Evolutionary conservation across 1,139 yeast species (phyloP).

Genomic region (Groenewaldozyma sp.): DNA sequence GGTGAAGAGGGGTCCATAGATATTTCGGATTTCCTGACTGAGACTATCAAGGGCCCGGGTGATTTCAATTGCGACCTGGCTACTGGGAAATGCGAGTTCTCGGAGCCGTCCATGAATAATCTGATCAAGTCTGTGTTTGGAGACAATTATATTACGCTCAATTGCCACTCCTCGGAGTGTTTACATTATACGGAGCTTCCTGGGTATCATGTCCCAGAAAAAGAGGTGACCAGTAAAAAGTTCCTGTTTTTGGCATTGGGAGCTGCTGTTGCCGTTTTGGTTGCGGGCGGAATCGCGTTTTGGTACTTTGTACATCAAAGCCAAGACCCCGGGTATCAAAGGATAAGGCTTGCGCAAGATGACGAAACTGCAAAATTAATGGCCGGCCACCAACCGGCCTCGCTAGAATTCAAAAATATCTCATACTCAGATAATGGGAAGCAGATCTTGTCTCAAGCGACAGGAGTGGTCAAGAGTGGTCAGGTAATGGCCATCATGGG

Average conservation of each 20-base stretch:
- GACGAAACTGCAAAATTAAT: slow-evolving; percentile 29
- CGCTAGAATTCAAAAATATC: slow-evolving; percentile 65
- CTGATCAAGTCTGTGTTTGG: slow-evolving; percentile 86
- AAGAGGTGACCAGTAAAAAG: slow-evolving; percentile 39
- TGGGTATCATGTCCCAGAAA: slow-evolving; percentile 64
- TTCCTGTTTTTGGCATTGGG: slow-evolving; percentile 43
- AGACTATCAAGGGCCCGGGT: slow-evolving; percentile 89
- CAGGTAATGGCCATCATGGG: slow-evolving; percentile 96
- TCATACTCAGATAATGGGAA: slow-evolving; percentile 50
- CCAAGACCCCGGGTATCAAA: slow-evolving; percentile 15
- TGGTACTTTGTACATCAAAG: slow-evolving; percentile 25
- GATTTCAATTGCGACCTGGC: slow-evolving; percentile 71
- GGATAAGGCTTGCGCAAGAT: slow-evolving; percentile 30
- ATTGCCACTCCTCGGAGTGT: slow-evolving; percentile 84
- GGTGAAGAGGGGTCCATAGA: slow-evolving; percentile 93
- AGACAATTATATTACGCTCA: slow-evolving; percentile 73
- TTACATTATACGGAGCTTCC: slow-evolving; percentile 87
- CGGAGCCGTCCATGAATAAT: slow-evolving; percentile 95
- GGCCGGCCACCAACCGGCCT: slow-evolving; percentile 59
- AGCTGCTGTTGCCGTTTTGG: slow-evolving; percentile 35
- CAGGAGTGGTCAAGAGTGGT: slow-evolving; percentile 76
- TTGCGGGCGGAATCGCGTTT: slow-evolving; percentile 36
- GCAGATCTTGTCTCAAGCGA: slow-evolving; percentile 49
- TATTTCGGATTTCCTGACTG: slow-evolving; percentile 83
- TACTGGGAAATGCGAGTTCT: slow-evolving; percentile 57